Evolutionary conservation across 208 protist species (phyloP).

Genomic region (Endotrypanum monterogeii): DNA sequence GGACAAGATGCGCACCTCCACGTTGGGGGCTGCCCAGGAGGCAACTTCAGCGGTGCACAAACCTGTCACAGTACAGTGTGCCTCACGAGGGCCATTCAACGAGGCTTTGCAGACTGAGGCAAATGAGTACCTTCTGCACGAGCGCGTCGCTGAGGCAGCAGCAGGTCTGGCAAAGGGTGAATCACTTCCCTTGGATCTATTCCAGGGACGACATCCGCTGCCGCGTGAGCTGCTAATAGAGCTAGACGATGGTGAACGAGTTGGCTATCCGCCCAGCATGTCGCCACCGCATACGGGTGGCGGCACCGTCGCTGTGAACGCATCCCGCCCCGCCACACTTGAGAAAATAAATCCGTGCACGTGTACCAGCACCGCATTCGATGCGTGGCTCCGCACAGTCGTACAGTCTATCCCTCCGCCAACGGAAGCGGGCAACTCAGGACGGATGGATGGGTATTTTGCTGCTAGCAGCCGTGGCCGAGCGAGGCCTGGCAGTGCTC

Average conservation of each 20-base stretch:
- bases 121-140: conserved; percentile 12
- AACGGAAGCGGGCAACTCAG: conserved; percentile 15
- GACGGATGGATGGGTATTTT: neutral
- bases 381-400: conserved; percentile 49
- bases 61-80: neutral
- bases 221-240: conserved; percentile 1
- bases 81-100: conserved; percentile 16
- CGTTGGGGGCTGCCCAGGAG: neutral
- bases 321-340: neutral
- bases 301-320: neutral
- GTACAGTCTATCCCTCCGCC: conserved; percentile 39
- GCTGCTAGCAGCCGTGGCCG: neutral
- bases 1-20: neutral
- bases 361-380: conserved; percentile 32
- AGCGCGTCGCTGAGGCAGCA: conserved; percentile 12
- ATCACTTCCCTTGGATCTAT: neutral
- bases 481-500: neutral
- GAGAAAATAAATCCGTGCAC: conserved; percentile 38
- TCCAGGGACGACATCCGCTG: neutral
- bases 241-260: conserved; percentile 12
- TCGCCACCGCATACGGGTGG: neutral
- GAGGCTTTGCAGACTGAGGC: conserved; percentile 20
- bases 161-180: neutral
- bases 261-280: conserved; percentile 19
- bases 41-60: neutral